phyloP scores from a whole-genome alignment of 1,139 yeast species.

The Pichia sp. region DNA sequence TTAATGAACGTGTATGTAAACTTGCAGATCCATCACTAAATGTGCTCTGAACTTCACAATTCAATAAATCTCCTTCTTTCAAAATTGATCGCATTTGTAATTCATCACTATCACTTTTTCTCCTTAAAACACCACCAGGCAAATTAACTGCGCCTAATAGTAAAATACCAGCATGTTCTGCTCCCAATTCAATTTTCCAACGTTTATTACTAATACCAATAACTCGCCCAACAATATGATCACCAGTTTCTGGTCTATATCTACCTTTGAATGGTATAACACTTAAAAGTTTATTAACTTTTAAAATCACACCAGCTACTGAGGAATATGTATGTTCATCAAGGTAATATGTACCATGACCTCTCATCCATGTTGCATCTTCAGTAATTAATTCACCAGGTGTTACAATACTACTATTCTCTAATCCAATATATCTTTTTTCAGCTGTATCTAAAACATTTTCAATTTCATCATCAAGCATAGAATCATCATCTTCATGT shows the following conservation, averaged over 20 bases:
- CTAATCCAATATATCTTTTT: conserved; percentile 7
- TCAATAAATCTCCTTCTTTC: conserved; percentile 93
- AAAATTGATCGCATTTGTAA: conserved; percentile 89
- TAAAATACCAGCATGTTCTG: conserved; percentile 82
- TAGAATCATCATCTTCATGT: conserved; percentile 9
- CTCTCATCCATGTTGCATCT: conserved; percentile 97
- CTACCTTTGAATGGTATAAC: conserved; percentile 84
- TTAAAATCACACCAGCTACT: conserved; percentile 83
- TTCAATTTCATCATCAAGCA: conserved; percentile 18
- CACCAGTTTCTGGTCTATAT: conserved; percentile 92
- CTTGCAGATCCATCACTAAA: conserved; percentile 91
- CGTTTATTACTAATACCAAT: conserved; percentile 90
- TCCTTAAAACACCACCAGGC: conserved; percentile 93
- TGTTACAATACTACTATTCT: conserved; percentile 47
- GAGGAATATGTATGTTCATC: conserved; percentile 74
- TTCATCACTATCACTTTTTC: conserved; percentile 94
- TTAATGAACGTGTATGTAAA: conserved; percentile 87
- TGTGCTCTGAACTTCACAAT: conserved; percentile 91
- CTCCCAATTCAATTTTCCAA: conserved; percentile 97
- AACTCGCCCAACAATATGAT: conserved; percentile 88
- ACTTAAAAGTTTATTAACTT: conserved; percentile 80
- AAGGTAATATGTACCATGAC: conserved; percentile 89
- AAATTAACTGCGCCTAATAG: conserved; percentile 93
- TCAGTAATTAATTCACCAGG: conserved; percentile 98
- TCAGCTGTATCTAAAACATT: conserved; percentile 13